Conservation (phyloP, 768 basidiomycete species). For the Pleurotus citrinopileatus region DNA sequence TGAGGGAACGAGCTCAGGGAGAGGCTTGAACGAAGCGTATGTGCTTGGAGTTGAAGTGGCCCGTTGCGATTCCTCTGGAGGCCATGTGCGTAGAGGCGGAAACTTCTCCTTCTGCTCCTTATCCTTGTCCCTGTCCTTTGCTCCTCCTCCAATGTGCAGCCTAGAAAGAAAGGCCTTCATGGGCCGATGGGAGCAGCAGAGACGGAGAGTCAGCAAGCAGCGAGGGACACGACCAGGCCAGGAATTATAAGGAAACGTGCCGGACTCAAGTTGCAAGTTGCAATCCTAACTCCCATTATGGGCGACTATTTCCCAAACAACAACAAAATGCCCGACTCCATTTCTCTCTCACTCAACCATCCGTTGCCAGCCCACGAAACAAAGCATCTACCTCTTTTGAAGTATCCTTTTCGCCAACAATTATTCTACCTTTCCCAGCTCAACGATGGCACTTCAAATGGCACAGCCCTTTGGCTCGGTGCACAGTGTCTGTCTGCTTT, state of each 20-base stretch:
- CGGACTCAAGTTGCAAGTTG: too few species aligned
- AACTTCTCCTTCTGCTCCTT: conserved; percentile 56
- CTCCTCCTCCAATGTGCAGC: conserved; percentile 62
- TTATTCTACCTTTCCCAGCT: conserved; percentile 52
- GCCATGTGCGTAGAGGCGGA: conserved; percentile 69
- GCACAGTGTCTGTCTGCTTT: conserved; percentile 73
- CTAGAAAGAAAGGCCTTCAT: conserved; percentile 88
- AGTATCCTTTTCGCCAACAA: conserved; percentile 32
- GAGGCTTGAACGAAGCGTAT: conserved; percentile 59
- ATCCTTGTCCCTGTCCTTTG: conserved; percentile 64
- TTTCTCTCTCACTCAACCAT: too few species aligned
- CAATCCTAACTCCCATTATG: too few species aligned
- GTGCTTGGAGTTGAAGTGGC: conserved; percentile 43
- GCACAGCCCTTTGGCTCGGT: conserved; percentile 83
- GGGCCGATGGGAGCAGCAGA: conserved; percentile 7
- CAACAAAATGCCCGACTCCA: conserved; percentile 26
- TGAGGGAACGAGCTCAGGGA: conserved; percentile 59
- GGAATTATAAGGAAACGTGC: conserved; percentile 11
- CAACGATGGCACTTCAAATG: conserved; percentile 65
- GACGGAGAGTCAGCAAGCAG: conserved; percentile 9
- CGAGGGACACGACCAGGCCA: too few species aligned
- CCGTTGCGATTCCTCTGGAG: conserved; percentile 42
- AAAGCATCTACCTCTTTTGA: conserved; percentile 56
- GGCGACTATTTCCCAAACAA: conserved; percentile 25
- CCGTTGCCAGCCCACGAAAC: conserved; percentile 56